Evolutionary conservation across 768 basidiomycete genomes (phyloP), one percentile per base, ranked within the genome.

Genomic region (Calocybe indica): DNA sequence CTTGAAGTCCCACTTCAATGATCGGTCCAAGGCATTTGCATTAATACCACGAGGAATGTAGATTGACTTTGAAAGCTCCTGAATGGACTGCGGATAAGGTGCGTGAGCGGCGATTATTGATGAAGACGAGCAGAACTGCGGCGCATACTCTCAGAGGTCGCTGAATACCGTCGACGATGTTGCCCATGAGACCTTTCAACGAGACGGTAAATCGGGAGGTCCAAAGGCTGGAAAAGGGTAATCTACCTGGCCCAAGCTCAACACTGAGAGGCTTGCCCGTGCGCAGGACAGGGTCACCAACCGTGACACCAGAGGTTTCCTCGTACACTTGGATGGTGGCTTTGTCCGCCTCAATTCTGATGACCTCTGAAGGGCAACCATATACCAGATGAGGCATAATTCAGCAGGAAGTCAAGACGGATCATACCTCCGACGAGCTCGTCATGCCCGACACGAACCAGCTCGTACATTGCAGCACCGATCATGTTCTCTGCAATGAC

Each of bases 31-130:
- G 22, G 94, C 89, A 54, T 94, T 83, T 32, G 96, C 98, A 69
- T 98, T 98, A 68, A 99, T 98, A 47, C 96, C 96, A 59, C 93
- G 88, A 54, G 96, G 96, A 52, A 99, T 98, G 69, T 99, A 99
- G 60, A 99, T 99, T n/a, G 92, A 96, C 59, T 97, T 88, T 39
- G 96, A 97, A 37, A 90, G 77, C 61, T 96, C 91, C 81, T 93
- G 92, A 56, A 99, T 99, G 33, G 88, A 82, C 85, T 80, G 61
- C 35, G 40, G 49, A 38, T 47, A 47, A 55, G 43, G 46, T 51
- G 48, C 41, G 54, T 46, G 15, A 39, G 45, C 31, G 42, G 39
- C n/a, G 28, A 46, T 34, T 22, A 13, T 28, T 50, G 14, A 38
- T 43, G 39, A 32, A 50, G 34, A 43, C 45, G 37, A 65, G 22